Percentiles rank a stretch among this genome's conserved stretches.
Evolutionary conservation across 2,329 filamentous ascomycete species (phyloP).

Genomic region (Stemphylium vesicarium): DNA sequence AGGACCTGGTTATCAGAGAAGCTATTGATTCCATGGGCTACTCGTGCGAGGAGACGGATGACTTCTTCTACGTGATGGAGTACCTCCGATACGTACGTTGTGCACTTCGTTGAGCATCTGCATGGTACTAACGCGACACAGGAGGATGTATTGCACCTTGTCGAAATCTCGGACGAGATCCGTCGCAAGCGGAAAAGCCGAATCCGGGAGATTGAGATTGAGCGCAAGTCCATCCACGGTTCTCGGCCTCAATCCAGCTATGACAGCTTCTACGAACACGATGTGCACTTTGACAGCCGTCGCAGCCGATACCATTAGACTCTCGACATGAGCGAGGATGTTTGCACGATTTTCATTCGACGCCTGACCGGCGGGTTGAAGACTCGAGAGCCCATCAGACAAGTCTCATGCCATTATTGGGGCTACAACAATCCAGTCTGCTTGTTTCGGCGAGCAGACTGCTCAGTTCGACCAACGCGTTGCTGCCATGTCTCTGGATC

Average conservation of each 20-base stretch:
- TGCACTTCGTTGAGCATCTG: neutral
- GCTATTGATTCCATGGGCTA: conserved; percentile 86
- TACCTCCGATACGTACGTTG: conserved; percentile 83
- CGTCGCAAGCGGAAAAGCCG: conserved; percentile 67
- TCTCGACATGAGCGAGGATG: neutral
- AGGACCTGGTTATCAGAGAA: conserved; percentile 84
- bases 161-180: conserved; percentile 83
- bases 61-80: conserved; percentile 90
- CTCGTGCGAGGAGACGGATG: conserved; percentile 86
- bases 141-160: conserved; percentile 86
- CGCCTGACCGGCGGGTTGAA: conserved; percentile 7
- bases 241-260: conserved; percentile 55
- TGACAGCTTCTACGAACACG: conserved; percentile 71
- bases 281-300: conserved; percentile 67
- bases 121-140: conserved; percentile 48
- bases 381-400: conserved; percentile 13
- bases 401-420: conserved; percentile 12
- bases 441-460: conserved; percentile 24
- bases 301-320: conserved; percentile 47
- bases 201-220: conserved; percentile 67
- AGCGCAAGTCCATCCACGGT: conserved; percentile 61
- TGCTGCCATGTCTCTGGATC: conserved; percentile 14
- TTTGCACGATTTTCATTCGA: conserved; percentile 9
- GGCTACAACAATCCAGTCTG: conserved; percentile 14
- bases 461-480: conserved; percentile 13